Conservation (phyloP, 2,329 filamentous ascomycete genomes). For the Sporothrix sp. region DNA sequence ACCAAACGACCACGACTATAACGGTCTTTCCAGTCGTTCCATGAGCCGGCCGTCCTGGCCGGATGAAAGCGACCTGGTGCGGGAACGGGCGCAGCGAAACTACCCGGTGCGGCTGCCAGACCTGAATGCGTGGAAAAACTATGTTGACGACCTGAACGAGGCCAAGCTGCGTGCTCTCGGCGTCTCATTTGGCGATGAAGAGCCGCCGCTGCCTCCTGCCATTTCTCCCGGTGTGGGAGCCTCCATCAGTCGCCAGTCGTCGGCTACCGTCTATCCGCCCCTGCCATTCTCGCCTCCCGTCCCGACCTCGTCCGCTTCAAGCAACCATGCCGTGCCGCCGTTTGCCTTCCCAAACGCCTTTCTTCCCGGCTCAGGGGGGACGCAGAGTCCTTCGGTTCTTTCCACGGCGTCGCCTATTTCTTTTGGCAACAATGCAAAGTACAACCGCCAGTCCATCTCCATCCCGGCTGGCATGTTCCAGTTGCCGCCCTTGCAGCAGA, state of each 20-base stretch:
- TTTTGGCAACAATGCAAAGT: slow-evolving; percentile 46
- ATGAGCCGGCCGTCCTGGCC: slow-evolving; percentile 66
- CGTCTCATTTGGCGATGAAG: slow-evolving; percentile 69
- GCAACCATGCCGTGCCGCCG: slow-evolving; percentile 50
- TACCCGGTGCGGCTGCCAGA: slow-evolving; percentile 61
- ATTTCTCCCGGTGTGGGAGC: slow-evolving; percentile 54
- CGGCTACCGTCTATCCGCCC: slow-evolving; percentile 59
- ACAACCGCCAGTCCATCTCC: slow-evolving; percentile 63
- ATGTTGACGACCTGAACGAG: slow-evolving; percentile 75
- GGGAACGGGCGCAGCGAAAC: slow-evolving; percentile 42
- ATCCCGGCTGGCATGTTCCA: slow-evolving; percentile 56
- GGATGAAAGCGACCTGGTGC: slow-evolving; percentile 44
- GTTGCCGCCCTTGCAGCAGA: slow-evolving; percentile 42
- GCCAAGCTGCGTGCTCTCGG: slow-evolving; percentile 87
- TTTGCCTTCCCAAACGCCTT: slow-evolving; percentile 51
- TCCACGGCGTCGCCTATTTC: slow-evolving; percentile 65
- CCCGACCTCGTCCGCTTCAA: slow-evolving; percentile 67
- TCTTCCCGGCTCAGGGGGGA: slow-evolving; percentile 24
- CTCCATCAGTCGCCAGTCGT: slow-evolving; percentile 56
- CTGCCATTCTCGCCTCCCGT: slow-evolving; percentile 77
- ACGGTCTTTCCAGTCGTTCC: slow-evolving; percentile 34
- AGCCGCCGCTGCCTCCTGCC: slow-evolving; percentile 48
- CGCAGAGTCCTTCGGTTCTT: slow-evolving; percentile 52
- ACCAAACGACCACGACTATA: slow-evolving; percentile 16
- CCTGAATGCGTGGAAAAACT: slow-evolving; percentile 60